Base-by-base conservation (phyloP, 371 early-diverging fungal species). In the Apophysomyces variabilis region DNA sequence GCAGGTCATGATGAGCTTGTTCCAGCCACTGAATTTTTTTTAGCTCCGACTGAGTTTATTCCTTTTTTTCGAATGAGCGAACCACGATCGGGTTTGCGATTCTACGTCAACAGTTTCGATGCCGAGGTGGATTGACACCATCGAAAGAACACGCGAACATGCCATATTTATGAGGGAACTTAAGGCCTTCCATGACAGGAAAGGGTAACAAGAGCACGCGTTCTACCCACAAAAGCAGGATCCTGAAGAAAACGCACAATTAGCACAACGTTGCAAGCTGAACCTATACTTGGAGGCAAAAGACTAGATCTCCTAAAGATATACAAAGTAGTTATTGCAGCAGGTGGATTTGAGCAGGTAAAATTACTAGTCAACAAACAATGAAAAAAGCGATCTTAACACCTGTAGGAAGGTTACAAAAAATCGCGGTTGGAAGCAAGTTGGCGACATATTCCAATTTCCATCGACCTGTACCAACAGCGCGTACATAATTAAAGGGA, bases 391-490 rank as follows among this genome's bases (percentile, higher is more conserved):
- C 12, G 13, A 45, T 45, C 43, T 43, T 43, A 12, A 26, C 32
- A 26, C 14, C 14, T 14, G 43, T 45, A n/a, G 3, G 13, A 7
- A 89, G 90, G 90, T 93, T 14, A 89, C 91, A 7, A 75, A 82
- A 44, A 88, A 88, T 47, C 84, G 90, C n/a, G 85, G 87, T 14
- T 93, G 93, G 93, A 89, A 87, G 62, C 81, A 87, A 56, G 84
- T 93, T 38, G 83, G 88, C 16, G 72, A 80, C 16, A 82, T 85
- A 0, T 91, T 93, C 73, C 84, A 92, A 56, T 88, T 93, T 64
- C 92, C 93, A 4, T 73, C 85, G 21, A 93, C 92, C 11, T 92
- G 93, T 72, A 93, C 92, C 26, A 93, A 92, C 75, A 85, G 88
- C 56, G 92, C 92, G 9, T 92, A 87, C 71, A 89, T 91, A 43